phyloP scores from a whole-genome alignment of 441 rosid genomes.

The Biscutella laevigata region DNA sequence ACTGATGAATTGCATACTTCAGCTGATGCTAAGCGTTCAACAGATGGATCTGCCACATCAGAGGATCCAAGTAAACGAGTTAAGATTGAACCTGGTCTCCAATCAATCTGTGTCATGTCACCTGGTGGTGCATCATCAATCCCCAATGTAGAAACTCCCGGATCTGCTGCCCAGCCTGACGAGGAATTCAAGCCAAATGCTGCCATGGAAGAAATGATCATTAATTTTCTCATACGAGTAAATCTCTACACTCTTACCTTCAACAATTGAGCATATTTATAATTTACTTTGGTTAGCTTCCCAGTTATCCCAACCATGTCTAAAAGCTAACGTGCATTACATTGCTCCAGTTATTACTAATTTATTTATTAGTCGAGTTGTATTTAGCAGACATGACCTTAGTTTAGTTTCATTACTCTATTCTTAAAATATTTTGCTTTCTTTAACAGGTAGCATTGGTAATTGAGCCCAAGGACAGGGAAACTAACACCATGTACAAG shows the following conservation, averaged over 20 bases:
- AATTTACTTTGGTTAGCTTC: conserved; percentile 6
- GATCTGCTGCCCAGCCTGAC: conserved; percentile 92
- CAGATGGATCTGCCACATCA: conserved; percentile 67
- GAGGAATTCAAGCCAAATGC: conserved; percentile 99
- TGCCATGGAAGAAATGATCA: conserved; percentile 99
- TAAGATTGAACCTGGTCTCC: conserved; percentile 97
- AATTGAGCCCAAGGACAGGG: conserved; percentile 98
- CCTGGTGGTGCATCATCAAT: conserved; percentile 92
- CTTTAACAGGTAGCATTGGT: conserved; percentile 87
- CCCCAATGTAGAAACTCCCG: conserved; percentile 89
- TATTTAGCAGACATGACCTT: background rate
- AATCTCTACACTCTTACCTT: conserved; percentile 27
- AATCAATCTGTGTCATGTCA: conserved; percentile 85
- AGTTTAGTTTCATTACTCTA: background rate
- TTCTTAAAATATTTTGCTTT: background rate
- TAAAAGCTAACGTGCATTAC: background rate
- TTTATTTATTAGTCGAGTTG: conserved; percentile 9
- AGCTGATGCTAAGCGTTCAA: conserved; percentile 66
- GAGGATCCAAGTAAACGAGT: conserved; percentile 88
- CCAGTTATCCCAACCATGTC: conserved; percentile 4
- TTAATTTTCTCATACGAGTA: conserved; percentile 94
- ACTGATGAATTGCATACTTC: conserved; percentile 53
- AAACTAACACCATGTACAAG: conserved; percentile 84
- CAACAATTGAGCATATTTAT: background rate
- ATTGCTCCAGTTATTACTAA: conserved; percentile 5